A percentile compares a stretch with the other conserved stretches of the same genome.
phyloP scores from a whole-genome alignment of 768 basidiomycete genomes.

The Termitomyces sp. region DNA sequence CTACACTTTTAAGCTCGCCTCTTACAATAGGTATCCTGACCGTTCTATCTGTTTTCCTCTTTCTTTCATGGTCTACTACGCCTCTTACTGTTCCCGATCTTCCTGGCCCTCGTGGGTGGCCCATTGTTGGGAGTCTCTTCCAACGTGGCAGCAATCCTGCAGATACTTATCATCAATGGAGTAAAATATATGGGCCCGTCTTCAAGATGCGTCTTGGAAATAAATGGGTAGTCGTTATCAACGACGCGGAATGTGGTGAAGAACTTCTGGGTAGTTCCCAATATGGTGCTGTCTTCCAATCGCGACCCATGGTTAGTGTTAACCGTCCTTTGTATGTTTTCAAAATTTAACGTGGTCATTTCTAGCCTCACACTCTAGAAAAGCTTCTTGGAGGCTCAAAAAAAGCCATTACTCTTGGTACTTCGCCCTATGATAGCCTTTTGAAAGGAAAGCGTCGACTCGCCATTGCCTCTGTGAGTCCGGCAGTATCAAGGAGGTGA shows the following conservation, averaged over 20 bases:
- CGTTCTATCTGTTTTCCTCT: neutral
- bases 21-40: neutral
- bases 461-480: conserved; percentile 14
- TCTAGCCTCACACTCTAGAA: conserved; percentile 6
- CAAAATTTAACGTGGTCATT: neutral
- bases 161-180: conserved; percentile 13
- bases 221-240: conserved; percentile 12
- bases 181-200: conserved; percentile 14
- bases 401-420: conserved; percentile 12
- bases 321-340: neutral
- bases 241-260: conserved; percentile 10
- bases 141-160: conserved; percentile 13
- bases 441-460: conserved; percentile 14
- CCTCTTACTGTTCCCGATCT: conserved; percentile 9
- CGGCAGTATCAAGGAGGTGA: conserved; percentile 9
- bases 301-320: conserved; percentile 10
- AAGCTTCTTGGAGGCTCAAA: conserved; percentile 9
- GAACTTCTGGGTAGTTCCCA: conserved; percentile 11
- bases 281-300: conserved; percentile 13
- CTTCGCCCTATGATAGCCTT: conserved; percentile 10
- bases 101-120: conserved; percentile 14
- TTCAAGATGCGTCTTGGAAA: conserved; percentile 14
- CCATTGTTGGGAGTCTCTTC: conserved; percentile 14
- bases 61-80: conserved; percentile 5
- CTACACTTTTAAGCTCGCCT: neutral